Evolutionary conservation across 331 rosid species (phyloP), one percentile per base, ranked within the genome.

Genomic region (Cydonia oblonga): DNA sequence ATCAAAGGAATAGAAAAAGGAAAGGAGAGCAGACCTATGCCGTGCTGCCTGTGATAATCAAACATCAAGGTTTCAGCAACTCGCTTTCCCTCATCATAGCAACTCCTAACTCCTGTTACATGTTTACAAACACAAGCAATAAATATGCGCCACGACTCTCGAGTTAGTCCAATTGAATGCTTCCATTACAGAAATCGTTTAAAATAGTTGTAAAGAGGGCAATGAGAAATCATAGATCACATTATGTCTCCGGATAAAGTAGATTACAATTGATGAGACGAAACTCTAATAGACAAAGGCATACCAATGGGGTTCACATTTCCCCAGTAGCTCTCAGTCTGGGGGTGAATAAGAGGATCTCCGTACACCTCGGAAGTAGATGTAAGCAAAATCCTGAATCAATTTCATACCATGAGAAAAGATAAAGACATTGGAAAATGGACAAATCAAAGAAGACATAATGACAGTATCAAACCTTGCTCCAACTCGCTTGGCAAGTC

Each of bases 321-420:
- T 64, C 88, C 88, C 88, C 88, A 84, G 30, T 84, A 84, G 78
- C 73, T 81, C 75, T 84, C 88, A 26, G 73, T 72, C 81, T 84
- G 88, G 42, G 88, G 88, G 58, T 84, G 88, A 54, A 81, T 75
- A 19, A 84, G 88, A 69, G 88, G 88, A 76, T 84, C 88, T 42
- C 88, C 88, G 4, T 84, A 84, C 64, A 84, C 88, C 80, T 84
- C 88, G 2, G 88, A 84, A 54, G 88, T 84, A 30, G 88, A 84
- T 0, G 88, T 84, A 20, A 84, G 88, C 78, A 84, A 84, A 68
- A 84, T 84, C 80, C 87, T 84, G 81, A 68, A 28, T 22, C 25
- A 25, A 80, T 28, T 56, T 30, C 46, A 62, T 18, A 38, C 30
- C 71, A 44, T 79, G 56, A 63, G 76, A 64, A 74, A 53, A 12